A percentile compares a stretch with the other conserved stretches of the same genome.
These are phyloP conservation scores for Apiotrichum montevideense DNA, from an alignment of 1,284 basidiomycete genomes.

Conservation along the genomic window DNA sequence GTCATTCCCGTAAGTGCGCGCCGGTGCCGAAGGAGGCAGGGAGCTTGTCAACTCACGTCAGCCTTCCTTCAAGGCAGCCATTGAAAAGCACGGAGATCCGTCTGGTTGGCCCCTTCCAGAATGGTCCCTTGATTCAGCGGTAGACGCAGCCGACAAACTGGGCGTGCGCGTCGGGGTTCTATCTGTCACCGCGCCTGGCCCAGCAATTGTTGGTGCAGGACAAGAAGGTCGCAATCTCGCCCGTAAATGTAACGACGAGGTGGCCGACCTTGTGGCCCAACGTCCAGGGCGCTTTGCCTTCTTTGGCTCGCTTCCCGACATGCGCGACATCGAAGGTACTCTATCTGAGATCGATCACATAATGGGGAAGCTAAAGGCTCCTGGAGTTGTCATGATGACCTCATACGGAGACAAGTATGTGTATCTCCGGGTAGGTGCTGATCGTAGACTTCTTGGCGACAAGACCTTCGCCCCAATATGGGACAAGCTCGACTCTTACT, in stretches of 20 bases:
- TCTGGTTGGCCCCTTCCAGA: constrained; percentile 3
- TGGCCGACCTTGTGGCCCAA: background rate
- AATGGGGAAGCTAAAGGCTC: background rate
- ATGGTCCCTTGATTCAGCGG: background rate
- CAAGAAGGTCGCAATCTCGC: constrained; percentile 1
- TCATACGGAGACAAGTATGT: constrained; percentile 2
- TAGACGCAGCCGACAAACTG: background rate
- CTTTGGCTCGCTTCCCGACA: constrained; percentile 3
- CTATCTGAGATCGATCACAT: constrained; percentile 5
- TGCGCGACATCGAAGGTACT: constrained; percentile 1
- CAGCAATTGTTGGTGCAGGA: background rate
- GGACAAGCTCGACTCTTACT: constrained; percentile 3
- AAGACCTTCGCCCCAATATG: constrained; percentile 4
- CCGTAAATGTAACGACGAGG: constrained; percentile 4
- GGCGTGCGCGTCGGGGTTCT: constrained; percentile 2
- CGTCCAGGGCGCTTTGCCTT: background rate
- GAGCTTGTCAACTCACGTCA: background rate
- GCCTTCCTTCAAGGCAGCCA: constrained; percentile 4
- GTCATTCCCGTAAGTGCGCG: constrained; percentile 3
- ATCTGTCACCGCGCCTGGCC: constrained; percentile 5
- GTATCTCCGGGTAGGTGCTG: background rate
- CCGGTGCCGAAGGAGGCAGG: background rate
- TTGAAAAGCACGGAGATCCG: constrained; percentile 5
- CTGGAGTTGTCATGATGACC: constrained; percentile 5
- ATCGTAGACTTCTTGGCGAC: background rate